Percentiles rank a stretch among this genome's conserved stretches.
phyloP scores from a whole-genome alignment of 164 flowering plant genomes.

The Umbilicus rupestris region DNA sequence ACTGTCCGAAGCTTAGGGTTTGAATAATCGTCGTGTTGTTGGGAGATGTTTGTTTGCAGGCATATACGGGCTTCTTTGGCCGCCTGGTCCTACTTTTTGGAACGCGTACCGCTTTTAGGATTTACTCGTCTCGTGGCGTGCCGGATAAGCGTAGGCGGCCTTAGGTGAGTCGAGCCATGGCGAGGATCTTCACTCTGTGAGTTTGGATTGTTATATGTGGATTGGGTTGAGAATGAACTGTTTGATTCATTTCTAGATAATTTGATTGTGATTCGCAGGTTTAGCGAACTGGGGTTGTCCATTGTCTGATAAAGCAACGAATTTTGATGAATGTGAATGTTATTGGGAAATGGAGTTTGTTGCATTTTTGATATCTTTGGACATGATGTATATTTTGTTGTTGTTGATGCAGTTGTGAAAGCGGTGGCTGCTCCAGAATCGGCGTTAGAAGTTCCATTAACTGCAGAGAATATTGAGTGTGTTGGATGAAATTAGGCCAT shows the following conservation, averaged over 20 bases:
- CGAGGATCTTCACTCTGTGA: background rate
- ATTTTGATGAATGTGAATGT: too few species aligned
- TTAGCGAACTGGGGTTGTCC: too few species aligned
- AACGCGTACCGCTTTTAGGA: constrained; percentile 14
- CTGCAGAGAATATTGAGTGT: constrained; percentile 89
- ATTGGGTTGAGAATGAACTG: background rate
- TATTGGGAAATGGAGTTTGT: too few species aligned
- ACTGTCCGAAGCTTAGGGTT: background rate
- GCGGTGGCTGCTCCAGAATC: constrained; percentile 84
- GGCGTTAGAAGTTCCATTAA: constrained; percentile 67
- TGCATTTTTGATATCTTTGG: too few species aligned
- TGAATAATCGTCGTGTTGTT: background rate
- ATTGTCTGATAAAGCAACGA: too few species aligned
- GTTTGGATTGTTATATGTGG: background rate
- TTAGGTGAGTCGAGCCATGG: constrained; percentile 14
- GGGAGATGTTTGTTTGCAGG: background rate
- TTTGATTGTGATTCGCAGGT: background rate
- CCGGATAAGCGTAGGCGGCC: constrained; percentile 10
- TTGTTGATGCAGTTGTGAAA: constrained; percentile 37
- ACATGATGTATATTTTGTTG: background rate
- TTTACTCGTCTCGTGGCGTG: constrained; percentile 10
- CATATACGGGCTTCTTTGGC: constrained; percentile 5
- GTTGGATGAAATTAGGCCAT: constrained; percentile 86
- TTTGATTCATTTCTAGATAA: background rate
- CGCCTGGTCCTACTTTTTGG: constrained; percentile 16